Conservation (phyloP, 768 basidiomycete species). For the Leccinum uliginosum region DNA sequence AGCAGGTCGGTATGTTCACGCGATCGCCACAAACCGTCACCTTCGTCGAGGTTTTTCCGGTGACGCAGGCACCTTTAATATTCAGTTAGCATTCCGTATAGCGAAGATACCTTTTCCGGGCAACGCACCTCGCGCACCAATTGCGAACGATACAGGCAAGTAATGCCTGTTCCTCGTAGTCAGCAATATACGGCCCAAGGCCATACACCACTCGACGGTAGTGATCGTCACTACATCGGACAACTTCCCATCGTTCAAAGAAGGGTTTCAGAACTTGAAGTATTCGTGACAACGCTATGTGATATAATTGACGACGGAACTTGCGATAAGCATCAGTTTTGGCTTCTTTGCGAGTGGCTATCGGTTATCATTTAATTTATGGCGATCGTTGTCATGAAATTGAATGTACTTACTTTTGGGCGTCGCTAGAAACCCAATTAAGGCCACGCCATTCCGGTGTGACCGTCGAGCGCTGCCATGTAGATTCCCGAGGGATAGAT, state of each 20-base stretch:
- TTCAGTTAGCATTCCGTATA: background rate
- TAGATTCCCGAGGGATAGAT: background rate
- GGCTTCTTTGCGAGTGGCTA: background rate
- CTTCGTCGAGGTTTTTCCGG: background rate
- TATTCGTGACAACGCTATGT: background rate
- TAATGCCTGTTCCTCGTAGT: background rate
- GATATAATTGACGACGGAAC: background rate
- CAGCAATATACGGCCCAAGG: background rate
- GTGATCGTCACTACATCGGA: background rate
- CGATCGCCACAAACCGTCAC: background rate
- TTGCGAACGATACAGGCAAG: background rate
- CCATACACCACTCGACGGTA: background rate
- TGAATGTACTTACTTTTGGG: background rate
- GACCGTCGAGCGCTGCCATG: background rate
- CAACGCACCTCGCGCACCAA: background rate
- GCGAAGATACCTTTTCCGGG: background rate
- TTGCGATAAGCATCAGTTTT: background rate
- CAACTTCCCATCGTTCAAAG: background rate
- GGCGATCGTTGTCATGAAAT: background rate
- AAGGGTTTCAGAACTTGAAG: background rate
- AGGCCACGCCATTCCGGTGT: background rate
- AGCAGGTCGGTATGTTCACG: background rate
- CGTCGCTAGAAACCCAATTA: background rate
- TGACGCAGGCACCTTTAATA: background rate
- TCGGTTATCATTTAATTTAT: background rate